These are phyloP conservation scores for Jamesozyma hellenica DNA, from an alignment of 805 yeast genomes.

Conservation along the genomic window DNA sequence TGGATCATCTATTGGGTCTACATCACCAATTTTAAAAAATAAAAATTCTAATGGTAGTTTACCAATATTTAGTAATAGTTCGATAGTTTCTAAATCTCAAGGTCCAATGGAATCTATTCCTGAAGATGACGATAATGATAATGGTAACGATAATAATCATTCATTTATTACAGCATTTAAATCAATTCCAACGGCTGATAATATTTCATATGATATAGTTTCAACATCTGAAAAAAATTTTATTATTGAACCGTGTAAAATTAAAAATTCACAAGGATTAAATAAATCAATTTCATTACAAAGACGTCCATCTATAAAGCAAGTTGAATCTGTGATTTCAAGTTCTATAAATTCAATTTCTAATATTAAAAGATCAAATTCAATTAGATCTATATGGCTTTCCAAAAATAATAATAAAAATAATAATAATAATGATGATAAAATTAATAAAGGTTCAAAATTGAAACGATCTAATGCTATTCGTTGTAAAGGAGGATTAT, in stretches of 20 bases:
- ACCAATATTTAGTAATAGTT: neutral
- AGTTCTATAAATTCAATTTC: neutral
- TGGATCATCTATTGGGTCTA: neutral
- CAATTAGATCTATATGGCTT: neutral
- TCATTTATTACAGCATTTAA: neutral
- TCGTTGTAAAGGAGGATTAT: slow-evolving; percentile 32
- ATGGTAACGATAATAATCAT: too few species aligned
- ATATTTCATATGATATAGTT: slow-evolving; percentile 22
- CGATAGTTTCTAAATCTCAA: slow-evolving; percentile 1
- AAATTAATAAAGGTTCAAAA: too few species aligned
- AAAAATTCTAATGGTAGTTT: neutral
- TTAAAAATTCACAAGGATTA: neutral
- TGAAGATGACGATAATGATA: slow-evolving; percentile 5
- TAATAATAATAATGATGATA: too few species aligned
- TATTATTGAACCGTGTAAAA: slow-evolving; percentile 1
- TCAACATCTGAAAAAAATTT: slow-evolving; percentile 6
- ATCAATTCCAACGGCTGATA: slow-evolving; percentile 24
- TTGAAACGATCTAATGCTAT: slow-evolving; percentile 28
- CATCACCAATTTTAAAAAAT: neutral
- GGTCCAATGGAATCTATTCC: slow-evolving; percentile 14
- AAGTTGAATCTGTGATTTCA: slow-evolving; percentile 7
- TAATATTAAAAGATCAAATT: neutral
- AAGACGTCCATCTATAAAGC: slow-evolving; percentile 13
- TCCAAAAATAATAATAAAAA: neutral
- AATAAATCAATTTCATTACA: slow-evolving; percentile 2